Percentiles rank a stretch among this genome's conserved stretches.
Conservation (phyloP, 2,329 filamentous ascomycete genomes). For the Colletotrichum tamarilloi region DNA sequence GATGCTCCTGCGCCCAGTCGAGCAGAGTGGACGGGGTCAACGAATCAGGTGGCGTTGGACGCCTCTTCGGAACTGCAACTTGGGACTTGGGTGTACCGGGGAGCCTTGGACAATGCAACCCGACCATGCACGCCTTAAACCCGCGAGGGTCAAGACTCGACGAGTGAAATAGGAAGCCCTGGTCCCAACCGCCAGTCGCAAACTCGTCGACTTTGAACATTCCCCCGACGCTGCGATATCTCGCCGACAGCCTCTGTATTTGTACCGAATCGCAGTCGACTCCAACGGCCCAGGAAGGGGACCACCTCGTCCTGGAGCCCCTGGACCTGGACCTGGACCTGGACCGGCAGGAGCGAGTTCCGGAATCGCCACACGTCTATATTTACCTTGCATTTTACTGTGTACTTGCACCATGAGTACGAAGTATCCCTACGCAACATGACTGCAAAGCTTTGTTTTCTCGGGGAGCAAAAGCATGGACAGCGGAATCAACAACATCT, state of each 20-base stretch:
- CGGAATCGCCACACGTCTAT: not conserved
- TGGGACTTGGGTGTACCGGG: slow-evolving; percentile 14
- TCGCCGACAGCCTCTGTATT: too few species aligned
- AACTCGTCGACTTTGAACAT: not conserved
- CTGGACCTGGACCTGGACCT: not conserved
- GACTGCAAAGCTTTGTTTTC: not conserved
- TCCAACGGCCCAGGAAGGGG: not conserved
- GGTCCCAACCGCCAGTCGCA: not conserved
- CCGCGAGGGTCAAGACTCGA: not conserved
- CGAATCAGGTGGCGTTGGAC: slow-evolving; percentile 24
- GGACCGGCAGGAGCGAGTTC: too few species aligned
- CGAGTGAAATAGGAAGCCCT: not conserved
- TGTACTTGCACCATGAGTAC: too few species aligned
- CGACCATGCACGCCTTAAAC: slow-evolving; percentile 26
- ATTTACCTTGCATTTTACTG: not conserved
- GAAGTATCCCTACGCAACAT: too few species aligned
- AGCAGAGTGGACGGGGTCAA: not conserved
- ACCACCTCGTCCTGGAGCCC: not conserved
- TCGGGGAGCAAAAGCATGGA: not conserved
- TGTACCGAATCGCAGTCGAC: too few species aligned
- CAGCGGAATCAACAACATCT: not conserved
- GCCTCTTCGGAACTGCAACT: slow-evolving; percentile 20
- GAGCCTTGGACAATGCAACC: slow-evolving; percentile 16
- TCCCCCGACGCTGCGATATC: not conserved
- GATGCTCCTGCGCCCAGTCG: slow-evolving; percentile 13